phyloP scores from a whole-genome alignment of 225 moss, liverwort and hornwort species.

The Thuidium tamariscinum region DNA sequence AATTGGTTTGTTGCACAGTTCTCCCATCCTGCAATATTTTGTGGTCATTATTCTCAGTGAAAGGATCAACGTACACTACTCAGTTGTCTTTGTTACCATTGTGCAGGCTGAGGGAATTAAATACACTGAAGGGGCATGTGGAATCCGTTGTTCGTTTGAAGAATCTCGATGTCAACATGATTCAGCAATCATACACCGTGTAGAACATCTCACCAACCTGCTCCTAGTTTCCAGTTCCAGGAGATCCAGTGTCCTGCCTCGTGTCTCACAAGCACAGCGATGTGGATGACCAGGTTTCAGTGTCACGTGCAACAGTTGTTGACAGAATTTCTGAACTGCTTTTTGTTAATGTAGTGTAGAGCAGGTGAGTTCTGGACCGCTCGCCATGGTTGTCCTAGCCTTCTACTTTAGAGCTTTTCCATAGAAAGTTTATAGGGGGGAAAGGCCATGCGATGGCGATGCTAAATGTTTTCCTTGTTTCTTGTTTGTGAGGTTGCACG shows the following conservation, averaged over 20 bases:
- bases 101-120: slow-evolving; percentile 66
- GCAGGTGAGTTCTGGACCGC: not conserved
- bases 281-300: not conserved
- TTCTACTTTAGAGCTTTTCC: not conserved
- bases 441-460: slow-evolving; percentile 8
- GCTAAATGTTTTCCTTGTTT: not conserved
- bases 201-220: not conserved
- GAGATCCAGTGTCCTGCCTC: not conserved
- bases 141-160: slow-evolving; percentile 85
- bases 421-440: not conserved
- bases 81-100: not conserved
- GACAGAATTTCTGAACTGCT: not conserved
- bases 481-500: not conserved
- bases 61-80: not conserved
- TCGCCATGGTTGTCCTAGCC: slow-evolving; percentile 6
- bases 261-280: not conserved
- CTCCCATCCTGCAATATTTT: not conserved
- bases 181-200: slow-evolving; percentile 80
- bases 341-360: not conserved
- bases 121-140: slow-evolving; percentile 77
- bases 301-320: not conserved
- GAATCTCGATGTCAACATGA: slow-evolving; percentile 77
- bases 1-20: not conserved
- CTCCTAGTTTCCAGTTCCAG: not conserved
- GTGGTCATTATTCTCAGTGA: not conserved